A percentile compares a stretch with the other conserved stretches of the same genome.
Conservation (phyloP, 768 basidiomycete species). For the Lactarius deliciosus region DNA sequence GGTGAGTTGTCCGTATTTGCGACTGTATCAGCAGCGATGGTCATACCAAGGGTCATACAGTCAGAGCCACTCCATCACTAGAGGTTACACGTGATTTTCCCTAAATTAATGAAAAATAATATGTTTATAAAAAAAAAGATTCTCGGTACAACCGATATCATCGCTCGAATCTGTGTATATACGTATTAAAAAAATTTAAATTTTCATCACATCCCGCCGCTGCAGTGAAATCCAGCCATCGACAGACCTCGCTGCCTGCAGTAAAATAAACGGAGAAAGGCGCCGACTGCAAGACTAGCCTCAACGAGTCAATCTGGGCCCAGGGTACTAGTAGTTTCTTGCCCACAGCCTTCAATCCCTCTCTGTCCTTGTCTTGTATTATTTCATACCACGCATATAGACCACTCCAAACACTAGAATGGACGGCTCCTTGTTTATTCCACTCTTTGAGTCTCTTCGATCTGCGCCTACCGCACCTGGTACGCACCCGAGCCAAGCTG, state of each 20-base stretch:
- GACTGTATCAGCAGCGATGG: conserved; percentile 19
- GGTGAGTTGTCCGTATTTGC: conserved; percentile 15
- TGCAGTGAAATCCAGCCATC: background rate
- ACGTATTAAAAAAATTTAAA: too few relatives aligned
- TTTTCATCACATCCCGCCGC: background rate
- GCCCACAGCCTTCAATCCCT: conserved; percentile 7
- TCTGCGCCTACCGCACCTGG: conserved; percentile 42
- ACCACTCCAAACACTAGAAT: conserved; percentile 49
- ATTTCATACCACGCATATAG: conserved; percentile 45
- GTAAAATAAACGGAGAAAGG: conserved; percentile 11
- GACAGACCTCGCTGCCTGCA: background rate
- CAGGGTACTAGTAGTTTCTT: conserved; percentile 22
- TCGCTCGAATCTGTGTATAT: too few relatives aligned
- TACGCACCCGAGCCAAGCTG: conserved; percentile 28
- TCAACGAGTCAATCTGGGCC: conserved; percentile 21
- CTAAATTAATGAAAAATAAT: background rate
- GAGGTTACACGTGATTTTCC: background rate
- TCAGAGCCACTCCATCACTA: background rate
- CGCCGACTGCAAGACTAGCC: conserved; percentile 7
- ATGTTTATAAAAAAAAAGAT: background rate
- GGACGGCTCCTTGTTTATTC: conserved; percentile 44
- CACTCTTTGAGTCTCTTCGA: conserved; percentile 44
- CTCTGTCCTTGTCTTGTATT: conserved; percentile 13
- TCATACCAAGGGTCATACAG: background rate
- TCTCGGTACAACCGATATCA: background rate